Evolutionary conservation across 2,329 filamentous ascomycete genomes (phyloP).

Genomic region (Aspergillus quadricinctus): DNA sequence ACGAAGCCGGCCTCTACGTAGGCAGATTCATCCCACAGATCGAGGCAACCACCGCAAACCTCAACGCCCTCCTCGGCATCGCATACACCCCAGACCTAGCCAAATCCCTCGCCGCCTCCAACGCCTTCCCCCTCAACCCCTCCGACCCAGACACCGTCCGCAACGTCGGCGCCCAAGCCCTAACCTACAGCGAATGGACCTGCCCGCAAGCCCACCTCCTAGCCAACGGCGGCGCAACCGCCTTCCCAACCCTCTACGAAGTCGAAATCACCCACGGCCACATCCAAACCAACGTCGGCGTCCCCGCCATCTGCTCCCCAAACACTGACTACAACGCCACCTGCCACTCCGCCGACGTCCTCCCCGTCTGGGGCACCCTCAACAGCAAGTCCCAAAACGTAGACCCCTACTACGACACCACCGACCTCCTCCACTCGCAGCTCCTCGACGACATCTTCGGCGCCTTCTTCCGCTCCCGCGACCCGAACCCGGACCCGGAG

Average conservation of each 20-base stretch:
- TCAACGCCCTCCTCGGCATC: constrained; percentile 13
- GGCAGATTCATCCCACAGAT: constrained; percentile 7
- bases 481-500: constrained; percentile 19
- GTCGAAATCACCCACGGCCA: constrained; percentile 20
- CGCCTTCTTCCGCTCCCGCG: constrained; percentile 16
- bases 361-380: constrained; percentile 25
- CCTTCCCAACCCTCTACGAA: constrained; percentile 19
- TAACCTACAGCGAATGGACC: constrained; percentile 8
- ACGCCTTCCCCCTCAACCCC: constrained; percentile 10
- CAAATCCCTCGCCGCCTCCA: constrained; percentile 7
- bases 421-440: constrained; percentile 20
- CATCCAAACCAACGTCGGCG: constrained; percentile 10
- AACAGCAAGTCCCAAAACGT: constrained; percentile 21
- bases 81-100: constrained; percentile 15
- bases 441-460: constrained; percentile 22
- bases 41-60: constrained; percentile 3
- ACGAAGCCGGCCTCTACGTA: constrained; percentile 21
- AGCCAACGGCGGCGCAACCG: background rate
- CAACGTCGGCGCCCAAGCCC: constrained; percentile 9
- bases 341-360: constrained; percentile 23
- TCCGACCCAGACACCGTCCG: constrained; percentile 16
- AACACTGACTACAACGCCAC: constrained; percentile 23
- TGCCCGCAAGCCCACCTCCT: constrained; percentile 10
- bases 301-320: constrained; percentile 20
- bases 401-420: constrained; percentile 17